phyloP scores from a whole-genome alignment of 2,329 filamentous ascomycete species.

The Diaporthe aspalathi region DNA sequence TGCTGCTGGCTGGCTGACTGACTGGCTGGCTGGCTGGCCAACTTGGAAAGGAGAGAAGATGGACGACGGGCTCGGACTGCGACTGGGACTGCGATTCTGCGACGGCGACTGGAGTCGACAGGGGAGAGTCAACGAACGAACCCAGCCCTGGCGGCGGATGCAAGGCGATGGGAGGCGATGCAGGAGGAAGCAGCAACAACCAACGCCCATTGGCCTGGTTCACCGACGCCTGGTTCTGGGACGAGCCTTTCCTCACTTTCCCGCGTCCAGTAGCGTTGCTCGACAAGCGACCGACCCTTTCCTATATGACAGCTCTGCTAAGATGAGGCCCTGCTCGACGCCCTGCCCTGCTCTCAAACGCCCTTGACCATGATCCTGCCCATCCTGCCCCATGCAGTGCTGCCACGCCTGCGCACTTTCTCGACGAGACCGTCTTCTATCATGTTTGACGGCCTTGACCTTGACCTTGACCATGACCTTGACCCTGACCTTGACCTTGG shows the following conservation, averaged over 20 bases:
- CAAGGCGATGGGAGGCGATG: background rate
- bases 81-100: too few species aligned
- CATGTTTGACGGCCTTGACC: too few species aligned
- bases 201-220: constrained; percentile 27
- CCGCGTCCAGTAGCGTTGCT: constrained; percentile 22
- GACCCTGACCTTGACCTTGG: too few species aligned
- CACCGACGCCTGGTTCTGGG: constrained; percentile 5
- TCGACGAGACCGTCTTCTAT: background rate
- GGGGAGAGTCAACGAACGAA: background rate
- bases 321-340: constrained; percentile 1
- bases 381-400: background rate
- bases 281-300: constrained; percentile 20
- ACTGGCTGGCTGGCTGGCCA: too few species aligned
- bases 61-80: constrained; percentile 4
- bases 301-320: background rate
- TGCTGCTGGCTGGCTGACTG: background rate
- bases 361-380: background rate
- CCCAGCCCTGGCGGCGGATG: constrained; percentile 3
- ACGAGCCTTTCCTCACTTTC: constrained; percentile 27
- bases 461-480: too few species aligned
- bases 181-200: background rate
- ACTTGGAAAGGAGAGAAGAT: constrained; percentile 20
- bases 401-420: background rate
- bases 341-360: background rate
- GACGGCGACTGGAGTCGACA: background rate